Base-by-base conservation (phyloP, 169 alveolate species). In the Plasmodium cynomolgi region DNA sequence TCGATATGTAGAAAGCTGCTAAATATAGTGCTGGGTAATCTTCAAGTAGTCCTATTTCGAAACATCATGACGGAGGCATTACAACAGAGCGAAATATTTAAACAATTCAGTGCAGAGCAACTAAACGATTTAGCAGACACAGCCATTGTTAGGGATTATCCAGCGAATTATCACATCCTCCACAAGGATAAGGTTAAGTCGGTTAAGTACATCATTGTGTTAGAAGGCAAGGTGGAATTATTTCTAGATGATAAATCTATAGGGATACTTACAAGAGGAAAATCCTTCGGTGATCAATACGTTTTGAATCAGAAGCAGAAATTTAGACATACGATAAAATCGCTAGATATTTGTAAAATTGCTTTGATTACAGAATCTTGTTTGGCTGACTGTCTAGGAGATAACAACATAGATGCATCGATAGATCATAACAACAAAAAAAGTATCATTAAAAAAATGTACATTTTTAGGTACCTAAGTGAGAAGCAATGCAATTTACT, bases 241-340 rank as follows among this genome's bases (percentile, higher is more conserved):
- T 79, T 81, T 23, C 92, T 91, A 20, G 96, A 96, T 79, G 96
- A 94, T 72, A 68, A 62, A 41, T 95, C 95, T 72, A 94, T 96
- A 29, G 97, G 97, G 17, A 68, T 80, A 47, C 96, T 98, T 93
- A 96, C 97, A 50, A 95, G 99, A 79, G 99, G 99, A 0, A 99
- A 98, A 79, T 96, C 98, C 50, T 98, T 98, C 83, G 99, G 99
- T 4, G 99, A 98, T 92, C 98, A 98, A 83, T 98, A 97, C 84
- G 98, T 98, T 1, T 84, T 97, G 37, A 93, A 96, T 68, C 98
- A 98, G n/a, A 97, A 96, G 75, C 92, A 95, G 26, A 97, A 98
- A 39, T 97, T 98, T 83, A 90, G 84, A 26, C 98, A 97, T 95
- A 96, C 96, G 29, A 97, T 97, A 34, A 95, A 96, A 77, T 95